A percentile compares a stretch with the other conserved stretches of the same genome.
Conservation (phyloP, 1,284 basidiomycete genomes). For the Crepidotus sp. region DNA sequence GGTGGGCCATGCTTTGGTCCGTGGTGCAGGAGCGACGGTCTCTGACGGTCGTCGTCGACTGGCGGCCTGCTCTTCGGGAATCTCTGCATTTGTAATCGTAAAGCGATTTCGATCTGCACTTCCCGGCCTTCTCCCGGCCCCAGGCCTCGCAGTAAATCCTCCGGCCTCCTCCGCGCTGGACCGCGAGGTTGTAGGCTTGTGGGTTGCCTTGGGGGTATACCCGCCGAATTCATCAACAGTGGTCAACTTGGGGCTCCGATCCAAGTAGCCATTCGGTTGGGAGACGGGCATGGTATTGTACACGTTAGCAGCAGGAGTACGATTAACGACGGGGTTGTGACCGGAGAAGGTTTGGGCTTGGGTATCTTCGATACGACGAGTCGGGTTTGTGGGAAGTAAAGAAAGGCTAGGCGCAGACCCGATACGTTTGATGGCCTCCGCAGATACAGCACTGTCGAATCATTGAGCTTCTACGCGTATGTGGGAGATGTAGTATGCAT, state of each 20-base stretch:
- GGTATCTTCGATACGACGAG: slow-evolving; percentile 10
- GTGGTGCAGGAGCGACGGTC: slow-evolving; percentile 5
- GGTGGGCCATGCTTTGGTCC: slow-evolving; percentile 32
- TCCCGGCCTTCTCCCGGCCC: slow-evolving; percentile 10
- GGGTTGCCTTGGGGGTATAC: slow-evolving; percentile 10
- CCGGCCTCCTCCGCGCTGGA: slow-evolving; percentile 13
- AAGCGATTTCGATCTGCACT: slow-evolving; percentile 16
- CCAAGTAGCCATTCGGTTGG: slow-evolving; percentile 1
- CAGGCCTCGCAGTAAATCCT: slow-evolving; percentile 9
- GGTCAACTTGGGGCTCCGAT: background rate
- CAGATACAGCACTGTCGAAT: slow-evolving; percentile 46
- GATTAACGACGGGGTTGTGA: slow-evolving; percentile 17
- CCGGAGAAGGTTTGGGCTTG: slow-evolving; percentile 19
- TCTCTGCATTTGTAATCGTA: slow-evolving; percentile 18
- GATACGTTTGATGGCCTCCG: slow-evolving; percentile 66
- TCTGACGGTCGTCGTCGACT: slow-evolving; percentile 8
- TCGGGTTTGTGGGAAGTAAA: slow-evolving; percentile 24
- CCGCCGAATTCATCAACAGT: slow-evolving; percentile 26
- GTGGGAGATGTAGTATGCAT: slow-evolving; percentile 20
- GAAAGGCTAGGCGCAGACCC: slow-evolving; percentile 61
- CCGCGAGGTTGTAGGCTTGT: slow-evolving; percentile 12
- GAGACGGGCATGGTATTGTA: slow-evolving; percentile 20
- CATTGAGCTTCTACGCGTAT: slow-evolving; percentile 8
- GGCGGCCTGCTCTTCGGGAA: slow-evolving; percentile 11
- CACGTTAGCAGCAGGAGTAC: slow-evolving; percentile 14